Base-by-base conservation (phyloP, 2,329 filamentous ascomycete species). In the Fusarium torreyae region DNA sequence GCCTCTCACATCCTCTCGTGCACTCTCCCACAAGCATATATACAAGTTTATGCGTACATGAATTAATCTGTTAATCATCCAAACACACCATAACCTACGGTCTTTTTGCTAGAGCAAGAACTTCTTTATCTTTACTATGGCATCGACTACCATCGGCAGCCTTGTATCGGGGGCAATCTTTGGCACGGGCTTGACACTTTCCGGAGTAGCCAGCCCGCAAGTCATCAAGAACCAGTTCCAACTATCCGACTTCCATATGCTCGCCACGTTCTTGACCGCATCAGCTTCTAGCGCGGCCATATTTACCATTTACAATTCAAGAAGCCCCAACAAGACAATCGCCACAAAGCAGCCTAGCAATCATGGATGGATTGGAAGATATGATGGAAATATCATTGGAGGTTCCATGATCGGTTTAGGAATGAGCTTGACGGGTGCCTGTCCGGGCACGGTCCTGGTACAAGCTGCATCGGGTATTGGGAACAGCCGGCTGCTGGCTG, bases 341-440 rank as follows among this genome's bases (percentile, higher is more conserved):
- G 44, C 60, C 4, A 22, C 45, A 17, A 57, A 36, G 6, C 15
- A 28, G 5, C 9, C 60, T 14, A 58, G 34, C 22, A 65, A 26
- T 4, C 43, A 63, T 26, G 49, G 48, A 5, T 63, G 61, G 61
- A 7, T 64, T 2, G 61, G 61, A 15, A 13, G 22, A 1, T 64
- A 58, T 5, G 60, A 64, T n/a, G 61, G 61, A 2, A 64, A 64
- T n/a, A 11, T 64, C 3, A 33, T 64, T 17, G 61, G 61, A 8
- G 61, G 61, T 9, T 36, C 61, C 7, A 65, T 64, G 53, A 31
- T 64, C 9, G 61, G 61, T 42, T 44, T 64, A 38, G 61, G 61
- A 28, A 64, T 64, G 58, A 64, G 60, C 45, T 64, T 64, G 51
- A 65, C 61, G 14, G 61, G 61, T 8, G 61, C 61, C 17, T 64